Evolutionary conservation across 768 basidiomycete genomes (phyloP).

Genomic region (Paxillus involutus): DNA sequence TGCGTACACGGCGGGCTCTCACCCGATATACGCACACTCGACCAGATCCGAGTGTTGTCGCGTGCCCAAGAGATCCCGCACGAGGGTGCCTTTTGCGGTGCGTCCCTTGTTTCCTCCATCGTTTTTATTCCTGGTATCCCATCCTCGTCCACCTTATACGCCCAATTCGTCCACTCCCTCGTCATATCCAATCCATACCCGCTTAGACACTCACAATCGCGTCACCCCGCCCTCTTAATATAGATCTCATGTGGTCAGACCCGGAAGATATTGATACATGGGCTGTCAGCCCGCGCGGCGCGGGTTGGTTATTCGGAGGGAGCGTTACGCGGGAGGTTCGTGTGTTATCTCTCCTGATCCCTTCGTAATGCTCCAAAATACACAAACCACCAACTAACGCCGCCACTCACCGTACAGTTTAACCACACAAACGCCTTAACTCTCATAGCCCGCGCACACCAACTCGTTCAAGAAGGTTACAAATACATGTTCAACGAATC

Average conservation of each 20-base stretch:
- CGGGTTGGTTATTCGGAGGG: constrained; percentile 92
- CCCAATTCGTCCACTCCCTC: background rate
- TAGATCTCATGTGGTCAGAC: constrained; percentile 98
- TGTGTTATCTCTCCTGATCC: background rate
- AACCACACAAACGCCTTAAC: constrained; percentile 87
- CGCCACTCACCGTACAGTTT: constrained; percentile 52
- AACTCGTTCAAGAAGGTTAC: constrained; percentile 93
- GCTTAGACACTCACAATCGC: background rate
- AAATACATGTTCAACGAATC: constrained; percentile 96
- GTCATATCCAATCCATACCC: background rate
- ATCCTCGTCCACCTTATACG: background rate
- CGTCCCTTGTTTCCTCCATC: constrained; percentile 15
- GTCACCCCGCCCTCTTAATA: background rate
- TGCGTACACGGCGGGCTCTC: constrained; percentile 97
- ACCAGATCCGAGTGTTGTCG: constrained; percentile 90
- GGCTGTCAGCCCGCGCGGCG: constrained; percentile 95
- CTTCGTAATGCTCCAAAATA: background rate
- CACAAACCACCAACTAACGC: background rate
- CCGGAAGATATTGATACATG: constrained; percentile 94
- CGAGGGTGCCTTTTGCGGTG: constrained; percentile 96
- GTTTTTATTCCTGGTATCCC: background rate
- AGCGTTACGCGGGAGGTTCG: constrained; percentile 81
- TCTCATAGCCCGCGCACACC: constrained; percentile 93
- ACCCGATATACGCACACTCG: constrained; percentile 92
- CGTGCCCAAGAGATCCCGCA: constrained; percentile 98